Base-by-base conservation (phyloP, 176 grass and related monocot genomes). In the Avena sativa region DNA sequence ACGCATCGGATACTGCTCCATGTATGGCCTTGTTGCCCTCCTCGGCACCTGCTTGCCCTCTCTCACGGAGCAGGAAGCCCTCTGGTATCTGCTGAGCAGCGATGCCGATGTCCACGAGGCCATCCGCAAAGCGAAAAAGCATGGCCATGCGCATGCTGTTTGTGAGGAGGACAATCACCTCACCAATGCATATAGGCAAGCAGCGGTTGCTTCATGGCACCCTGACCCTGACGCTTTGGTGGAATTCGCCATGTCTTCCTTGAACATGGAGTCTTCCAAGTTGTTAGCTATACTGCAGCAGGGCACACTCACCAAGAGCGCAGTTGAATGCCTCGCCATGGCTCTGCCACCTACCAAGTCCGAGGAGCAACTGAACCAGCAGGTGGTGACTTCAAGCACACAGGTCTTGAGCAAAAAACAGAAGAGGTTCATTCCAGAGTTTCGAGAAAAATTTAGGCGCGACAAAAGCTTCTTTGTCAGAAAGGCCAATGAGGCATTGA, bases 371-470 rank as follows among this genome's bases (percentile, higher is more conserved):
- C 3, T 3, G 40, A 72, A 50, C 34, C 7, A 73, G 32, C 32
- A 32, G 77, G 26, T 9, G 75, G 36, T 7, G 28, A 5, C 6
- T 3, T 67, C 28, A 38, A 34, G 25, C 44, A 68, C 79, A 67
- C 15, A 13, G 16, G 47, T 81, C 16, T 64, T 86, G 8, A 80
- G 25, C 79, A 44, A 48, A 16, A 72, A 19, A 9, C 56, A 81
- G 43, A 87, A 52, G 34, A 87, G 4, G 4, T 87, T 86, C 53
- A 62, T 80, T 34, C 34, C 11, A 48, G 51, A 80, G 9, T 46
- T 50, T 1, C 28, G 13, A 13, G 51, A 72, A 5, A 87, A 80
- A 44, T 38, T 80, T 23, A 57, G 48, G 43, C 19, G 9, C n/a
- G 43, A 40, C 26, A 55, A 73, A 10, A 46, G 11, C 7, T 87